These are phyloP conservation scores for Fusarium poae DNA, from an alignment of 2,329 filamentous ascomycete species.

Conservation along the genomic window DNA sequence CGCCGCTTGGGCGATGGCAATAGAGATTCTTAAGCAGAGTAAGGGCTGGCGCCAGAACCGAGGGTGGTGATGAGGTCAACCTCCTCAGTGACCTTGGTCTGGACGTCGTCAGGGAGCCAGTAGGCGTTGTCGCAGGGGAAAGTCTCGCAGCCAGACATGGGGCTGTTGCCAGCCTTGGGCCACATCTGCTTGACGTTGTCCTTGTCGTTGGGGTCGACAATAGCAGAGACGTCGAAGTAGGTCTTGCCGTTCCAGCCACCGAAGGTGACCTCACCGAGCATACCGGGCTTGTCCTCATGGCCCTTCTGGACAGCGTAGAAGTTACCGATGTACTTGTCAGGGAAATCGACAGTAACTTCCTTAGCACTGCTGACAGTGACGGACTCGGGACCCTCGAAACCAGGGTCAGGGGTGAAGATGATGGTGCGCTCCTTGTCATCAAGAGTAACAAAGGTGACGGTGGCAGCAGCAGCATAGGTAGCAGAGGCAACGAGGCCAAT, in stretches of 20 bases:
- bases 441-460: conserved; percentile 71
- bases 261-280: conserved; percentile 66
- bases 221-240: conserved; percentile 71
- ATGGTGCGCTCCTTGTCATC: conserved; percentile 65
- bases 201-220: conserved; percentile 64
- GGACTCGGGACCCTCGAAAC: conserved; percentile 52
- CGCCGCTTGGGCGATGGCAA: conserved; percentile 29
- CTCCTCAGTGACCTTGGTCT: conserved; percentile 66
- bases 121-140: conserved; percentile 69
- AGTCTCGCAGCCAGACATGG: conserved; percentile 63
- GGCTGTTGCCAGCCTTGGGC: conserved; percentile 56
- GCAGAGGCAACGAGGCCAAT: conserved; percentile 60
- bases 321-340: conserved; percentile 63
- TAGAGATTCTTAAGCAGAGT: conserved; percentile 29
- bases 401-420: conserved; percentile 63
- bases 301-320: conserved; percentile 65
- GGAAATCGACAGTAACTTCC: conserved; percentile 59
- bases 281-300: conserved; percentile 58
- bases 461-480: conserved; percentile 59
- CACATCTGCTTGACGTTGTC: conserved; percentile 68
- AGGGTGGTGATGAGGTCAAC: conserved; percentile 65
- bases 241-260: conserved; percentile 62
- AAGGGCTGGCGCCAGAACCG: conserved; percentile 53
- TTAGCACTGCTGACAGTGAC: conserved; percentile 57
- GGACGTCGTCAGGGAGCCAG: conserved; percentile 66